Base-by-base conservation (phyloP, 2,329 filamentous ascomycete genomes). In the Epichloe aotearoae region DNA sequence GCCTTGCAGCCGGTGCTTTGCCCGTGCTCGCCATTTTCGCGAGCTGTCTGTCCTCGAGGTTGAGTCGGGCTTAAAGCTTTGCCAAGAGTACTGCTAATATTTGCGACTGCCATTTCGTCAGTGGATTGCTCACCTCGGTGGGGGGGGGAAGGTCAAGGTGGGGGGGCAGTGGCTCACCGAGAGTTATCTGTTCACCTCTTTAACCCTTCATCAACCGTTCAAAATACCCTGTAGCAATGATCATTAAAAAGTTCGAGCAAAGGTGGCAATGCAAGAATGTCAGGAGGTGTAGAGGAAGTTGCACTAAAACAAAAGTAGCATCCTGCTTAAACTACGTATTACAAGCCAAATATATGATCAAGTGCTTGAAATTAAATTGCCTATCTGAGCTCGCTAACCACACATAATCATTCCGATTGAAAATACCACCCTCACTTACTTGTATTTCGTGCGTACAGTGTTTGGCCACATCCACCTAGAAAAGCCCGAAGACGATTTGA, bases 1-100 rank as follows among this genome's bases (percentile, higher is more conserved):
- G 69, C 71, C 64, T 64, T 53, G 62, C 45, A 36, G 57, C 64
- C 49, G 59, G 50, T 52, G 64, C 62, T 56, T 72, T 73, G 50
- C 61, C 69, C 63, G 67, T 63, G 58, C 62, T 69, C 41, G 69
- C 66, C 70, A 73, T 73, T 12, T 54, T 66, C 44, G 55, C 55
- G 54, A 50, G 50, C 58, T 57, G 52, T 48, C 49, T 55, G 52
- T 50, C 55, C 44, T 58, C 52, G 49, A 52, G 51, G 55, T 53
- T 54, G 51, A 50, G 51, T 56, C 49, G 53, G 55, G 50, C 56
- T 53, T 53, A 50, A 53, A 60, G 56, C 57, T 62, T 52, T 52
- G 55, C 51, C 51, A 55, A 55, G 55, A 30, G 26, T 11, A 30
- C 8, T 46, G 59, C 63, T 61, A n/a, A n/a, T n/a, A 60, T 61